These are phyloP conservation scores for Boletus sp. DNA, from an alignment of 768 basidiomycete genomes.

Conservation along the genomic window DNA sequence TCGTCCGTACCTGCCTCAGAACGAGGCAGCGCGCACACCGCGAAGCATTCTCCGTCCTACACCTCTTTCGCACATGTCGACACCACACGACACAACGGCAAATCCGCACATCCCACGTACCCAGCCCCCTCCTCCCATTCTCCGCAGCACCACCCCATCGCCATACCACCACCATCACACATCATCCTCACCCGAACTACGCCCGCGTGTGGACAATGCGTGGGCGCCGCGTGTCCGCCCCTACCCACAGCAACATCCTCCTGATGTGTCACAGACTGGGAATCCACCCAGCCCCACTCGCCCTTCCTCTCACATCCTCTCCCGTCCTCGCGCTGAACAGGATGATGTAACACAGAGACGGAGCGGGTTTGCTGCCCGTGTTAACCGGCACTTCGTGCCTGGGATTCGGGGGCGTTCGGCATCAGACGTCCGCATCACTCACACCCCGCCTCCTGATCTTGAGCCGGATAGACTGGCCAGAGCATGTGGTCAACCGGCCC, in stretches of 20 bases:
- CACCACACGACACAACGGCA: constrained; percentile 2
- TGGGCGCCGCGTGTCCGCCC: constrained; percentile 24
- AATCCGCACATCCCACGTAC: background rate
- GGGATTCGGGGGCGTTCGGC: constrained; percentile 20
- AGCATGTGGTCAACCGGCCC: constrained; percentile 25
- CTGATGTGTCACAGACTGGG: constrained; percentile 5
- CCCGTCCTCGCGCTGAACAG: constrained; percentile 13
- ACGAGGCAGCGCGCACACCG: constrained; percentile 7
- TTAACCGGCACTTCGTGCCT: constrained; percentile 8
- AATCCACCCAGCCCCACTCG: background rate
- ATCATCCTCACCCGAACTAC: constrained; percentile 23
- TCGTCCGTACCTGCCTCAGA: background rate
- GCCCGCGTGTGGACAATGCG: constrained; percentile 18
- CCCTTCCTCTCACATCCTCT: constrained; percentile 11
- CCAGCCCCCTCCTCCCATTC: constrained; percentile 3
- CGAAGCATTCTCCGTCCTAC: constrained; percentile 20
- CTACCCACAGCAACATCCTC: constrained; percentile 5
- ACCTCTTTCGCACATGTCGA: background rate
- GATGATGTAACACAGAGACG: constrained; percentile 9
- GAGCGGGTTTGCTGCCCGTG: constrained; percentile 14
- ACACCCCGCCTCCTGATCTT: constrained; percentile 26
- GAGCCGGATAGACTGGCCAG: constrained; percentile 28
- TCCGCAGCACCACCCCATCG: constrained; percentile 8
- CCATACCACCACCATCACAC: constrained; percentile 21
- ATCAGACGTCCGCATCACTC: constrained; percentile 18